A percentile compares a stretch with the other conserved stretches of the same genome.
Conservation (phyloP, 371 early-diverging fungal species). For the Nematocida displodere region DNA sequence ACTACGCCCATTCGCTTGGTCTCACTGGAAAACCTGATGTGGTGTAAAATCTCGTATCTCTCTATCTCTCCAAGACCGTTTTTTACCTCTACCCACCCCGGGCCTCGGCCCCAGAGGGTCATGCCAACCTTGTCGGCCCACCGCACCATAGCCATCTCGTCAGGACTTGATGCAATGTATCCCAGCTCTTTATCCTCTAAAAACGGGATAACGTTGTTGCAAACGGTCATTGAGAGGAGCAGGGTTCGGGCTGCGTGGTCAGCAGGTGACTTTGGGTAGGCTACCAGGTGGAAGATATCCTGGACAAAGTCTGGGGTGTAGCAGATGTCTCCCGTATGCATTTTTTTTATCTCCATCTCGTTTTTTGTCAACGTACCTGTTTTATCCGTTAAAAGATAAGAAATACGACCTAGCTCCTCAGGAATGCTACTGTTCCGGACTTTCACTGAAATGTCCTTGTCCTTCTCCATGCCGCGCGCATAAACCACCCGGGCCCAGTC, state of each 20-base stretch:
- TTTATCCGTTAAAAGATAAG: conserved; percentile 91
- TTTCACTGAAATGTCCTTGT: conserved; percentile 69
- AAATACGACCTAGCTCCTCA: conserved; percentile 94
- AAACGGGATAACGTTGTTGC: conserved; percentile 76
- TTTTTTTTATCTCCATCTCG: conserved; percentile 89
- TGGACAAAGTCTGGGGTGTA: conserved; percentile 73
- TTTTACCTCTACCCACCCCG: conserved; percentile 47
- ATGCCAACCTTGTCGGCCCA: conserved; percentile 86
- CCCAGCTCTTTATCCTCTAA: conserved; percentile 67
- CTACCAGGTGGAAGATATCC: conserved; percentile 50
- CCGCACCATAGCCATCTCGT: conserved; percentile 94
- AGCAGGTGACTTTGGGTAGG: conserved; percentile 20
- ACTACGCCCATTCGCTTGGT: conserved; percentile 97
- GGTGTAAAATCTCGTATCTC: conserved; percentile 74
- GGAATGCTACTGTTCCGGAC: conserved; percentile 88
- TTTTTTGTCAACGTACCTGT: conserved; percentile 99
- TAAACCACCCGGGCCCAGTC: conserved; percentile 90
- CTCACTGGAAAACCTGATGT: conserved; percentile 92
- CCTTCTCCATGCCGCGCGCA: conserved; percentile 66
- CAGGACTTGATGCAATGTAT: conserved; percentile 96
- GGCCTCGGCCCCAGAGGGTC: conserved; percentile 65
- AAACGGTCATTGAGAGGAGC: conserved; percentile 76
- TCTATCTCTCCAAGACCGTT: conserved; percentile 32
- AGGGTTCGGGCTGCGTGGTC: conserved; percentile 62
- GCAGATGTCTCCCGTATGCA: conserved; percentile 89